Evolutionary conservation across 225 moss, liverwort and hornwort genomes (phyloP).

Genomic region (Physcomitrium patens): DNA sequence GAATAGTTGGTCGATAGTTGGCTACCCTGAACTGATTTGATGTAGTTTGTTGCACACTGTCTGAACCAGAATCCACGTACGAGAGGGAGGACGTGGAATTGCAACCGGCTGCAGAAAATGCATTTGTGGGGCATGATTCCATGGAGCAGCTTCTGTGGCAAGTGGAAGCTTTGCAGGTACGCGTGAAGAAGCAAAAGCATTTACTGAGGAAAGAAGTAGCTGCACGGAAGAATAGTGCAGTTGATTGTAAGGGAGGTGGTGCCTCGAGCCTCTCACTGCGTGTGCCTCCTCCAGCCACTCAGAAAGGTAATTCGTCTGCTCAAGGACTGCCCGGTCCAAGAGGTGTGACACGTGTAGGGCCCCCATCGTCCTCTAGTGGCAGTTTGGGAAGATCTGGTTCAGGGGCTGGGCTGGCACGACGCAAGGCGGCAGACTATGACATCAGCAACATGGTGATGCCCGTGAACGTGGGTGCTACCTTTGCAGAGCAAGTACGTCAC

Average conservation of each 20-base stretch:
- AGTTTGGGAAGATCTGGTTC: conserved; percentile 58
- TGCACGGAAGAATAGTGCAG: conserved; percentile 31
- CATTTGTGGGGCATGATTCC: conserved; percentile 67
- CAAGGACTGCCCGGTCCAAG: conserved; percentile 48
- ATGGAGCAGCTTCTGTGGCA: conserved; percentile 94
- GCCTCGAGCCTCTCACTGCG: conserved; percentile 48
- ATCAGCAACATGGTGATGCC: conserved; percentile 98
- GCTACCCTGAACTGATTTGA: not conserved
- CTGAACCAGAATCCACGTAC: conserved; percentile 53
- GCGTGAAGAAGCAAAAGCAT: conserved; percentile 75
- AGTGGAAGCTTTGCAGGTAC: conserved; percentile 87
- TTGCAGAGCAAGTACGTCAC: conserved; percentile 87
- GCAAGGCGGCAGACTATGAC: conserved; percentile 87
- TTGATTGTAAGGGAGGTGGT: conserved; percentile 45
- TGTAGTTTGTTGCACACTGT: conserved; percentile 34
- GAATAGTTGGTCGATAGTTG: not conserved
- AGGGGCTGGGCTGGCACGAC: conserved; percentile 56
- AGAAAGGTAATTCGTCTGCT: conserved; percentile 40
- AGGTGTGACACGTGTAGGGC: conserved; percentile 42
- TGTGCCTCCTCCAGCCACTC: conserved; percentile 38
- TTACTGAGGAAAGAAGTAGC: conserved; percentile 63
- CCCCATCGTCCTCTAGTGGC: conserved; percentile 60
- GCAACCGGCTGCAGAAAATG: conserved; percentile 43
- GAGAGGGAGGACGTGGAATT: conserved; percentile 68
- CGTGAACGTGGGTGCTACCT: conserved; percentile 79